These are phyloP conservation scores for Chytriomyces sp. DNA, from an alignment of 192 early-diverging fungal genomes.

Conservation along the genomic window DNA sequence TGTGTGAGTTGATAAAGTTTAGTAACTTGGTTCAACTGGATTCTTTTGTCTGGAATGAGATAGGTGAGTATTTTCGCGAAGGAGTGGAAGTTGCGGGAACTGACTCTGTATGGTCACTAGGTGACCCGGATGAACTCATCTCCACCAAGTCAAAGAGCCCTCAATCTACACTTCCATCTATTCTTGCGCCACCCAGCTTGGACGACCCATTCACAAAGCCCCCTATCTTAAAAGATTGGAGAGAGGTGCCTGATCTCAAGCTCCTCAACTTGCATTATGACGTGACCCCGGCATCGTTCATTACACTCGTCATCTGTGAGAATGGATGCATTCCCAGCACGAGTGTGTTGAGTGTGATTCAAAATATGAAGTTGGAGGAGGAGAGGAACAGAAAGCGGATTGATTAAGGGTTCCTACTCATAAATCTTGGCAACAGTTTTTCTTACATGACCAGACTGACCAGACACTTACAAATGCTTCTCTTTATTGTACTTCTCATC, in stretches of 20 bases:
- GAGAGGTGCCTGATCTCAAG: conserved; percentile 72
- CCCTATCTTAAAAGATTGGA: conserved; percentile 63
- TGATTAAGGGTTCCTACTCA: no score
- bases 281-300: conserved; percentile 90
- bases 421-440: no score
- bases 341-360: conserved; percentile 54
- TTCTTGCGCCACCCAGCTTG: conserved; percentile 15
- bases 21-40: conserved; percentile 89
- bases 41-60: conserved; percentile 95
- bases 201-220: conserved; percentile 2
- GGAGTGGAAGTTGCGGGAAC: conserved; percentile 1
- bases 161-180: conserved; percentile 20
- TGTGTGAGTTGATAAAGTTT: conserved; percentile 97
- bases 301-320: conserved; percentile 90
- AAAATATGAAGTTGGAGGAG: conserved; percentile 23
- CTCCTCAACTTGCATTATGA: conserved; percentile 92
- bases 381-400: conserved; percentile 17
- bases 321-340: conserved; percentile 90
- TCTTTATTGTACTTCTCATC: no score
- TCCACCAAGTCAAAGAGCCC: conserved; percentile 43
- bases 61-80: conserved; percentile 54
- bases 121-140: conserved; percentile 84
- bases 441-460: no score
- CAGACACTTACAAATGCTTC: no score
- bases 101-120: conserved; percentile 25